Evolutionary conservation across 106 monocot species (phyloP).

Genomic region (Hemerocallis citrina): DNA sequence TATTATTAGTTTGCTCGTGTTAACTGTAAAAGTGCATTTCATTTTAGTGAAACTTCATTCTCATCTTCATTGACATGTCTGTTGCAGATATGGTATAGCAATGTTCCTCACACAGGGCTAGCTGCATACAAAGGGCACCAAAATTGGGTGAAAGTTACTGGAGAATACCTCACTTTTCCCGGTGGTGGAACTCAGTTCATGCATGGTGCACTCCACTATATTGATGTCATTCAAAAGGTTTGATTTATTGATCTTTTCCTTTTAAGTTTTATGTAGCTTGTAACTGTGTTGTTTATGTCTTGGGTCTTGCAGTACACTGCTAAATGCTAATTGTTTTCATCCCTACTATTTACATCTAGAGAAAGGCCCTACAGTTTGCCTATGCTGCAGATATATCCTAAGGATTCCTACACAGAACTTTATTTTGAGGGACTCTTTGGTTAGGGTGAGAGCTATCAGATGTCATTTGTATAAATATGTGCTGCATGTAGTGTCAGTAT

Average conservation of each 20-base stretch:
- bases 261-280: background rate
- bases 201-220: constrained; percentile 90
- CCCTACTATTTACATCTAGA: too few relatives aligned
- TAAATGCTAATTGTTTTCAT: background rate
- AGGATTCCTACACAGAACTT: too few relatives aligned
- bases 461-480: too few relatives aligned
- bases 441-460: too few relatives aligned
- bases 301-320: background rate
- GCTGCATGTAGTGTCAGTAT: too few relatives aligned
- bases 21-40: background rate
- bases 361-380: too few relatives aligned
- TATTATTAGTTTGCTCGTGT: background rate
- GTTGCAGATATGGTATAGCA: constrained; percentile 81
- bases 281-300: background rate
- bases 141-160: constrained; percentile 91
- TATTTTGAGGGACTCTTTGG: too few relatives aligned
- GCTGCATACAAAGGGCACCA: constrained; percentile 84
- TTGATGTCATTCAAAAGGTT: constrained; percentile 86
- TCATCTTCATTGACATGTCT: background rate
- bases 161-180: constrained; percentile 88
- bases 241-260: background rate
- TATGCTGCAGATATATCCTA: too few relatives aligned
- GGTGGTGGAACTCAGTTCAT: constrained; percentile 98
- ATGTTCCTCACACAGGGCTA: constrained; percentile 80
- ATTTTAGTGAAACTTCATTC: background rate